These are phyloP conservation scores for Erysimum cheiri DNA, from an alignment of 441 rosid species.

Conservation along the genomic window DNA sequence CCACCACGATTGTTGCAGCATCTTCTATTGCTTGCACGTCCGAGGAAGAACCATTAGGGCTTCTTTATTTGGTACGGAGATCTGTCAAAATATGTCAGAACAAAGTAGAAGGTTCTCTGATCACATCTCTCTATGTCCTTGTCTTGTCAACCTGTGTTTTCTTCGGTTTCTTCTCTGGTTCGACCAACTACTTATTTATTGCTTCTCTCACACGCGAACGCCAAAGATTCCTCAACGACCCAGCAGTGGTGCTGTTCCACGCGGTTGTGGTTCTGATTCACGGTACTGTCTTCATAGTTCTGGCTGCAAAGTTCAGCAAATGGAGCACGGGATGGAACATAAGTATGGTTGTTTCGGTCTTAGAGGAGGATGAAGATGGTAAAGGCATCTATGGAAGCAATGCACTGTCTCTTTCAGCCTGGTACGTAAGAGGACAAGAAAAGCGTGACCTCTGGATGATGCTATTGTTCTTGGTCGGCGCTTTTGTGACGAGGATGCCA, in stretches of 20 bases:
- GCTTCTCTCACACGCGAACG: not conserved
- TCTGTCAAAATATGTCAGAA: conserved; percentile 15
- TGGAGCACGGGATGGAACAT: conserved; percentile 56
- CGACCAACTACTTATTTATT: conserved; percentile 3
- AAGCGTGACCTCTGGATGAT: conserved; percentile 41
- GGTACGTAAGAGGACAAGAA: conserved; percentile 43
- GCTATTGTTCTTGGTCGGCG: conserved; percentile 47
- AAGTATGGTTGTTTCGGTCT: conserved; percentile 50
- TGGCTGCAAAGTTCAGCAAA: conserved; percentile 45
- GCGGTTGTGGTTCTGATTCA: conserved; percentile 23
- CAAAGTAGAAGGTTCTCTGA: conserved; percentile 41
- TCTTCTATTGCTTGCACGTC: conserved; percentile 33
- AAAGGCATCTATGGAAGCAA: conserved; percentile 40
- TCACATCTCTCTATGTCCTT: conserved; percentile 43
- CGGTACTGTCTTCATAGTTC: conserved; percentile 27
- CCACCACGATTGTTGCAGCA: conserved; percentile 30
- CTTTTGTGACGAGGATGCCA: conserved; percentile 23
- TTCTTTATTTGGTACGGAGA: conserved; percentile 14
- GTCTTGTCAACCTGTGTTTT: conserved; percentile 40
- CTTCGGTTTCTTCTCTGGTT: conserved; percentile 42
- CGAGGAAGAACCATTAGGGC: conserved; percentile 21
- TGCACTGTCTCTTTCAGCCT: conserved; percentile 48
- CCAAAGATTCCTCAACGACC: conserved; percentile 15
- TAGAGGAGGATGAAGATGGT: conserved; percentile 45
- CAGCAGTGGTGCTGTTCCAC: not conserved